Conservation (phyloP, 176 grass and related monocot genomes). For the Bothriochloa decipiens region DNA sequence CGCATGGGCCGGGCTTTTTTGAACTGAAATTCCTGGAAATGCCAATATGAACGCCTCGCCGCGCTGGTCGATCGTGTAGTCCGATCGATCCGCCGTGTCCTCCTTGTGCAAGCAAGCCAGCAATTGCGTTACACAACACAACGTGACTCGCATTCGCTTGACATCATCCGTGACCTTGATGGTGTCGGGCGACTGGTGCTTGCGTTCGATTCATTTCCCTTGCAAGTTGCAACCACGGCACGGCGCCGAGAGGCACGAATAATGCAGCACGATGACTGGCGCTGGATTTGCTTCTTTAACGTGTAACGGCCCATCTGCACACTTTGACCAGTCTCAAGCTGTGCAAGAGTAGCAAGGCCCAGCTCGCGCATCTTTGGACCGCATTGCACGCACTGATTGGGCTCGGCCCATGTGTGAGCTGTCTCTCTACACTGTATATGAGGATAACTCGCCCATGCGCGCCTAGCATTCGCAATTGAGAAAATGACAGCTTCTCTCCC, state of each 20-base stretch:
- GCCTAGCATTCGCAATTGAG: too few species aligned
- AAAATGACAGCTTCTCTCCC: too few species aligned
- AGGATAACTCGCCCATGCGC: too few species aligned
- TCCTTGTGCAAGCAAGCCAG: not conserved
- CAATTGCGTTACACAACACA: not conserved
- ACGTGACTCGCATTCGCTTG: not conserved
- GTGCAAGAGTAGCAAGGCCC: not conserved
- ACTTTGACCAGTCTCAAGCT: not conserved
- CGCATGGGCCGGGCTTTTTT: not conserved
- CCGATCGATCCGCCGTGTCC: not conserved
- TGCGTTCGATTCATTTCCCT: not conserved
- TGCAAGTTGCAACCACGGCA: not conserved
- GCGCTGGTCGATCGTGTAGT: not conserved
- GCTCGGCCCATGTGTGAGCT: not conserved
- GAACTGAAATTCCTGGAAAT: not conserved
- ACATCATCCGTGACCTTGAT: not conserved
- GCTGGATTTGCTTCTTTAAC: too few species aligned
- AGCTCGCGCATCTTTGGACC: not conserved
- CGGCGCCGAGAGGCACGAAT: not conserved
- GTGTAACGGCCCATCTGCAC: not conserved
- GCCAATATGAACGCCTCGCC: slow-evolving; percentile 13
- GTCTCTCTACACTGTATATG: too few species aligned
- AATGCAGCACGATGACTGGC: not conserved
- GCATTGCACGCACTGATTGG: not conserved
- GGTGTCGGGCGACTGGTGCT: not conserved